Evolutionary conservation across 208 protist genomes (phyloP).

Genomic region (Leishmania tropica): DNA sequence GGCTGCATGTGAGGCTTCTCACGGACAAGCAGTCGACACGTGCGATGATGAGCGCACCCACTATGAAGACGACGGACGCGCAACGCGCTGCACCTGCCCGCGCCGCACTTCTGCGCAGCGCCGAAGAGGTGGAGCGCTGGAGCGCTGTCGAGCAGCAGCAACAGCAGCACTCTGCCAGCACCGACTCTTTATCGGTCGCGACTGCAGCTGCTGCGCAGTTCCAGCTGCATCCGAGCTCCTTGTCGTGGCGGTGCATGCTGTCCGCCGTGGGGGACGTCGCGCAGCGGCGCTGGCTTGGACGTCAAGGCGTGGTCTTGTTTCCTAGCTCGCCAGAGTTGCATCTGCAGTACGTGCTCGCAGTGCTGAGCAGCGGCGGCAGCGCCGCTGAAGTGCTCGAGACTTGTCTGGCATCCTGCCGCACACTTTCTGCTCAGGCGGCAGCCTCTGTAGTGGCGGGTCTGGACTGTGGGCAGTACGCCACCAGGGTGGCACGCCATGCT

Average conservation of each 20-base stretch:
- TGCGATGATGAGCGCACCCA: conserved; percentile 7
- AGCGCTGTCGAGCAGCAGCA: conserved; percentile 11
- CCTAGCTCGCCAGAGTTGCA: conserved; percentile 65
- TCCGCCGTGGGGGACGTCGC: conserved; percentile 30
- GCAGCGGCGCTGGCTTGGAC: conserved; percentile 66
- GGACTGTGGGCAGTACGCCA: conserved; percentile 39
- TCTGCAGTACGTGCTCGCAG: conserved; percentile 40
- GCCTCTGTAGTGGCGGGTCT: conserved; percentile 34
- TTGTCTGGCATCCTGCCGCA: conserved; percentile 41
- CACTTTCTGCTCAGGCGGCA: conserved; percentile 54
- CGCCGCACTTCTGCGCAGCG: conserved; percentile 13
- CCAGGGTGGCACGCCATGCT: conserved; percentile 51
- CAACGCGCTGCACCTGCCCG: not conserved
- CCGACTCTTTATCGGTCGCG: not conserved
- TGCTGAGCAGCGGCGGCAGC: conserved; percentile 19
- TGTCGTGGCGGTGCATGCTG: conserved; percentile 74
- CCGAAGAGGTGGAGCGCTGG: conserved; percentile 33
- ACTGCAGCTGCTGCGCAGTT: conserved; percentile 33
- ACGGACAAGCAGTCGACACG: not conserved
- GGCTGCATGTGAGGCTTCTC: conserved; percentile 7
- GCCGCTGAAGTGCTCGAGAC: conserved; percentile 31
- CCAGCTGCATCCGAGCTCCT: conserved; percentile 30
- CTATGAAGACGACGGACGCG: not conserved
- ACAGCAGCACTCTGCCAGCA: not conserved
- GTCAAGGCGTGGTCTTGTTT: conserved; percentile 59